phyloP scores from a whole-genome alignment of 2,329 filamentous ascomycete genomes.

The Verticillium longisporum region DNA sequence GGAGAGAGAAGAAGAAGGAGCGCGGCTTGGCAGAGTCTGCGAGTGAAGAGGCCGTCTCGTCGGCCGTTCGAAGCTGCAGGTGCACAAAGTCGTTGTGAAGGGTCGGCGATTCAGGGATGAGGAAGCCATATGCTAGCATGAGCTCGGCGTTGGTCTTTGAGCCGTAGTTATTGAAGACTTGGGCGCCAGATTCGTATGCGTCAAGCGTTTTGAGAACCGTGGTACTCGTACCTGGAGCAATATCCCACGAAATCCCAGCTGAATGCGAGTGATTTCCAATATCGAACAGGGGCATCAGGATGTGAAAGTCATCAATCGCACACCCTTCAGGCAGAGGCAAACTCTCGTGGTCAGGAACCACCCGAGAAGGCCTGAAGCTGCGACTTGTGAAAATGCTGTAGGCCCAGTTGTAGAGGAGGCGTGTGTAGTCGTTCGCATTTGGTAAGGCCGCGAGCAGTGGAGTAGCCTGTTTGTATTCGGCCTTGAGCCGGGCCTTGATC shows the following conservation, averaged over 20 bases:
- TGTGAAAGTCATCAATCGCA: conserved; percentile 53
- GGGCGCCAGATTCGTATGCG: conserved; percentile 45
- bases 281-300: conserved; percentile 65
- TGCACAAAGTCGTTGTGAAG: conserved; percentile 57
- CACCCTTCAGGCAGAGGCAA: conserved; percentile 29
- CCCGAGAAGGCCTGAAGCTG: conserved; percentile 56
- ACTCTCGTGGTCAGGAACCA: conserved; percentile 31
- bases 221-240: conserved; percentile 26
- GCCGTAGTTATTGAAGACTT: conserved; percentile 67
- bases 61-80: conserved; percentile 37
- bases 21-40: conserved; percentile 12
- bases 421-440: conserved; percentile 29
- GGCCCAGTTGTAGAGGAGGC: conserved; percentile 55
- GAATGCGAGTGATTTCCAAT: conserved; percentile 64
- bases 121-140: conserved; percentile 57
- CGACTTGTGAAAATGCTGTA: conserved; percentile 59
- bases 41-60: conserved; percentile 11
- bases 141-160: conserved; percentile 67
- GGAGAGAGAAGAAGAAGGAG: conserved; percentile 43
- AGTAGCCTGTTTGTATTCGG: conserved; percentile 40
- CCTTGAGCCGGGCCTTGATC: conserved; percentile 37
- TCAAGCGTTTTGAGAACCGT: conserved; percentile 25
- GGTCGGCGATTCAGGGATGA: conserved; percentile 36
- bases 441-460: conserved; percentile 10
- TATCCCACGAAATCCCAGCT: conserved; percentile 53